Base-by-base conservation (phyloP, 768 basidiomycete genomes). In the Amanita muscaria region DNA sequence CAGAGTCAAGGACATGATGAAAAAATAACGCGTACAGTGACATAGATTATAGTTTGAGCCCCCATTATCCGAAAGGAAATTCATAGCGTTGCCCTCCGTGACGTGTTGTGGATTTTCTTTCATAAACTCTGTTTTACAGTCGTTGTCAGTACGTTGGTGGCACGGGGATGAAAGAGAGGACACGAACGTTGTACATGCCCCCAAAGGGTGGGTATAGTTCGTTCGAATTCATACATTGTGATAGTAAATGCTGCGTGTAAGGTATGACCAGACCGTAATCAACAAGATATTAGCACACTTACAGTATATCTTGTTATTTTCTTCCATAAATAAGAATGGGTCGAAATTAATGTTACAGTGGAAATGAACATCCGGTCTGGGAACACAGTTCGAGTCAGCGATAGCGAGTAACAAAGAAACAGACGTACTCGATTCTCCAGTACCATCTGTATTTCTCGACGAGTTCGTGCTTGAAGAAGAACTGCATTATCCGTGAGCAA, bases 171-270 rank as follows among this genome's bases (percentile, higher is more conserved):
- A 39, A 18, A 38, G 46, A 49, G 57, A n/a, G 47, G 19, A 30
- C 12, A 22, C 27, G 23, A 44, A 80, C 83, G 76, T 64, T 76
- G 81, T 25, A 82, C 80, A 10, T 74, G 66, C 3, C 70, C 59
- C 87, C 87, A 91, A 0, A 91, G 65, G 0, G 80, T 80, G 7
- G 78, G 75, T 25, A 89, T 85, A 3, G 87, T 89, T 42, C 76
- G 76, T 38, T 74, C 70, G 51, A 80, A 86, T 56, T 89, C 87
- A 54, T 79, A 83, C 49, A 88, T 67, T 0, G 80, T 75, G 31
- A 88, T 73, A 0, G 83, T 86, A 64, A 86, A 90, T 5, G 73
- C 77, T 73, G 53, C 37, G 49, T 64, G 6, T 8, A 36, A 63
- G 8, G 27, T 29, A 15, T 47, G 16, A 39, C 16, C 18, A 22